These are phyloP conservation scores for Trichoderma asperellum DNA, from an alignment of 2,329 filamentous ascomycete species.

Conservation along the genomic window DNA sequence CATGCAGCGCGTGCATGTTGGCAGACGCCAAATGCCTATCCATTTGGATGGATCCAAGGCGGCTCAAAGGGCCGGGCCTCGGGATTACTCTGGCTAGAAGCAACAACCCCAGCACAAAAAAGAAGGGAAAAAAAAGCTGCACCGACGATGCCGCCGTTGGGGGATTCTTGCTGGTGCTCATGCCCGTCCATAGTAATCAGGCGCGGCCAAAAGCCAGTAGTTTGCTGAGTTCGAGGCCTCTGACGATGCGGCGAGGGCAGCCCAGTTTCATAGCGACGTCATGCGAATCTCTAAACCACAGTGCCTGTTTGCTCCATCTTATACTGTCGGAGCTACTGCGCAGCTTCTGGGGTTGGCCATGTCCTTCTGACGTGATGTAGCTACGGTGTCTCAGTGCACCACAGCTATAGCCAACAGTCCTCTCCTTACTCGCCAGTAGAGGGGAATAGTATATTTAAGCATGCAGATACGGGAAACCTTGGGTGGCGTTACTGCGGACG, in stretches of 20 bases:
- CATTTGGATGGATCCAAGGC: constrained; percentile 1
- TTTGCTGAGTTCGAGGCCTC: not conserved
- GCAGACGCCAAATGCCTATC: constrained; percentile 5
- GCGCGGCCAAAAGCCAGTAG: not conserved
- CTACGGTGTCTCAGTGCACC: not conserved
- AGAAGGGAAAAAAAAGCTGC: not conserved
- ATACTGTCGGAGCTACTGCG: constrained; percentile 12
- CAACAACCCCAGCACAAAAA: not conserved
- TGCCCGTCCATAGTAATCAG: not conserved
- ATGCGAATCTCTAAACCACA: constrained; percentile 18
- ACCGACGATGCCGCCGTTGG: not conserved
- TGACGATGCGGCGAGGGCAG: not conserved
- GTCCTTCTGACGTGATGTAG: constrained; percentile 1
- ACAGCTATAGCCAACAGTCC: not conserved
- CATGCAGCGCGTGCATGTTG: constrained; percentile 20
- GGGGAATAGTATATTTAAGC: not conserved
- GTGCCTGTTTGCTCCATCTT: not conserved
- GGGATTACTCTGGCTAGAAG: constrained; percentile 21
- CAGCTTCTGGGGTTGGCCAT: not conserved
- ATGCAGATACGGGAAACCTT: not conserved
- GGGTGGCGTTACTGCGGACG: not conserved
- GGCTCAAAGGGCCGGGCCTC: constrained; percentile 21
- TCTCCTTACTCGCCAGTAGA: not conserved
- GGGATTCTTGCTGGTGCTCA: not conserved
- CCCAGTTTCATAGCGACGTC: constrained; percentile 20